phyloP scores from a whole-genome alignment of 495 filamentous ascomycete genomes.

The Aspergillus ellipticus region DNA sequence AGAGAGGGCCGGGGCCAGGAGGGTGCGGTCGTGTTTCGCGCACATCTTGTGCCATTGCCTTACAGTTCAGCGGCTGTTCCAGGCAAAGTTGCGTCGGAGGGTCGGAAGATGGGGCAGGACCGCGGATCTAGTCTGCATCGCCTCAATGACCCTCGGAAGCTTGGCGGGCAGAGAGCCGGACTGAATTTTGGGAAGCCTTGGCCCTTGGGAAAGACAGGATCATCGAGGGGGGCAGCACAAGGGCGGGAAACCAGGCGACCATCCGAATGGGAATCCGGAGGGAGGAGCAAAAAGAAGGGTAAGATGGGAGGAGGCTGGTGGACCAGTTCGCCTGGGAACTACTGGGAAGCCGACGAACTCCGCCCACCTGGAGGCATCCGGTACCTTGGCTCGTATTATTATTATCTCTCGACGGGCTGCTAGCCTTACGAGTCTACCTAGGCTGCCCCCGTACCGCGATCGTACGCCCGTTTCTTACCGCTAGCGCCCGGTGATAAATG shows the following conservation, averaged over 20 bases:
- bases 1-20: constrained; percentile 9
- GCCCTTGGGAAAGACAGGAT: neutral
- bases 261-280: neutral
- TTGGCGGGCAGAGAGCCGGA: constrained; percentile 6
- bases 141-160: constrained; percentile 15
- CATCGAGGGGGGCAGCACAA: neutral
- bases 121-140: constrained; percentile 25
- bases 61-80: constrained; percentile 20
- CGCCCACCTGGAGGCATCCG: neutral
- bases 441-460: neutral
- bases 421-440: too few species aligned
- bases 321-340: neutral
- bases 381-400: neutral
- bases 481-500: constrained; percentile 27
- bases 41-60: constrained; percentile 36
- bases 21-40: constrained; percentile 15
- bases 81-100: constrained; percentile 21
- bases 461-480: too few species aligned
- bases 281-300: neutral
- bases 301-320: neutral
- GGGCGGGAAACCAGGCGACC: neutral
- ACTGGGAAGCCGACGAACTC: neutral
- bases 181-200: constrained; percentile 7
- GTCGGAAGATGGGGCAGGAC: constrained; percentile 16
- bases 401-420: too few species aligned